phyloP scores from a whole-genome alignment of 1,284 basidiomycete genomes.

The Tausonia pullulans region DNA sequence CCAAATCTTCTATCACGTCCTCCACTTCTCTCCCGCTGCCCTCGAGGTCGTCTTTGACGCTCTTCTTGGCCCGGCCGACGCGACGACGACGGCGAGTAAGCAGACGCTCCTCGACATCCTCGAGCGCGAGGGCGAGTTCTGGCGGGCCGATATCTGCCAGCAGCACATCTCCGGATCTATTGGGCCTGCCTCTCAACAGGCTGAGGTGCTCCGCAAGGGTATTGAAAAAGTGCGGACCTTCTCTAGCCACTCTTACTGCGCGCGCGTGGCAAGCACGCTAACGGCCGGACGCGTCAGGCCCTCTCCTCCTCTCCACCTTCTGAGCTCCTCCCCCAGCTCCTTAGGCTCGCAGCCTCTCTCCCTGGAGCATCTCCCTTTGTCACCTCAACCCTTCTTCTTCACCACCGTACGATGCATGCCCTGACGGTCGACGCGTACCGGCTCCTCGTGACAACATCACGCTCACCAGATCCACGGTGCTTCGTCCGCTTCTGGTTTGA shows the following conservation, averaged over 20 bases:
- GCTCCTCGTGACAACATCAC: background rate
- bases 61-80: background rate
- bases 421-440: background rate
- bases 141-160: background rate
- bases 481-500: background rate
- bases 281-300: background rate
- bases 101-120: slow-evolving; percentile 4
- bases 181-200: too few relatives aligned
- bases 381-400: background rate
- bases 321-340: background rate
- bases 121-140: background rate
- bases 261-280: too few relatives aligned
- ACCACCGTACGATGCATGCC: background rate
- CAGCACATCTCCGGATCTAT: too few relatives aligned
- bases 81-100: background rate
- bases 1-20: background rate
- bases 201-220: background rate
- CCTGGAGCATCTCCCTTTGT: background rate
- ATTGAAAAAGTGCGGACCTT: background rate
- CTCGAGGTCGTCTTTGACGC: slow-evolving; percentile 6
- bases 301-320: background rate
- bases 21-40: background rate
- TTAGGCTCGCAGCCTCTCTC: background rate
- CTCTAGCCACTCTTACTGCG: background rate
- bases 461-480: background rate